These are phyloP conservation scores for Trichoderma sp. DNA, from an alignment of 2,329 filamentous ascomycete species.

Conservation along the genomic window DNA sequence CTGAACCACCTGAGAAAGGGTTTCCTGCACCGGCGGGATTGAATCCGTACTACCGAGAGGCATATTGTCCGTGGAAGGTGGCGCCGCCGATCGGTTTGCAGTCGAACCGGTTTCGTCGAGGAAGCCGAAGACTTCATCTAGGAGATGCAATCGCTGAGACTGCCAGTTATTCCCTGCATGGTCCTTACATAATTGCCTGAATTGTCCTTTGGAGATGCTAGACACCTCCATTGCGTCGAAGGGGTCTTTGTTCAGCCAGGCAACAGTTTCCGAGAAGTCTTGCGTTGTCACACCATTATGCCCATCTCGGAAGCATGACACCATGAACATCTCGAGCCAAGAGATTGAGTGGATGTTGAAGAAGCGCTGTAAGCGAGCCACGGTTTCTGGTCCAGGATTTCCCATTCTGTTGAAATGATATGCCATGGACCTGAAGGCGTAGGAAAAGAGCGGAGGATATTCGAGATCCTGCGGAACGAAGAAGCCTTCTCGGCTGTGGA, in stretches of 20 bases:
- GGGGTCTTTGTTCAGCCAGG: neutral
- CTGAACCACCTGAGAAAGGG: neutral
- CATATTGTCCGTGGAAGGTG: neutral
- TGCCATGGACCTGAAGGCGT: neutral
- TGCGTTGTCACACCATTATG: neutral
- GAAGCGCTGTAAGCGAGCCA: neutral
- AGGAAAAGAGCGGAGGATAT: neutral
- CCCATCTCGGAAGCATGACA: neutral
- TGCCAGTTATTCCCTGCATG: neutral
- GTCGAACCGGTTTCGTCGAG: neutral
- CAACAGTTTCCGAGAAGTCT: neutral
- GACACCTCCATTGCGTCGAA: neutral
- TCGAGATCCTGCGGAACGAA: neutral
- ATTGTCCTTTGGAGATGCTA: neutral
- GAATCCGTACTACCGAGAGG: neutral
- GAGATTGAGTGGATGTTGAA: neutral
- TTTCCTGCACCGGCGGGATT: neutral
- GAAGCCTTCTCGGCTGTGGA: neutral
- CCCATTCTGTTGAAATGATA: neutral
- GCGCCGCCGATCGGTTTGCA: neutral
- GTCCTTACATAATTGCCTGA: neutral
- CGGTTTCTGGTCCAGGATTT: neutral
- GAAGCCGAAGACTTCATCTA: neutral
- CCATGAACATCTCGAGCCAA: neutral
- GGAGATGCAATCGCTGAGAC: neutral